Percentiles rank a stretch among this genome's conserved stretches.
phyloP scores from a whole-genome alignment of 2,329 filamentous ascomycete species.

The Curvularia spicifera region DNA sequence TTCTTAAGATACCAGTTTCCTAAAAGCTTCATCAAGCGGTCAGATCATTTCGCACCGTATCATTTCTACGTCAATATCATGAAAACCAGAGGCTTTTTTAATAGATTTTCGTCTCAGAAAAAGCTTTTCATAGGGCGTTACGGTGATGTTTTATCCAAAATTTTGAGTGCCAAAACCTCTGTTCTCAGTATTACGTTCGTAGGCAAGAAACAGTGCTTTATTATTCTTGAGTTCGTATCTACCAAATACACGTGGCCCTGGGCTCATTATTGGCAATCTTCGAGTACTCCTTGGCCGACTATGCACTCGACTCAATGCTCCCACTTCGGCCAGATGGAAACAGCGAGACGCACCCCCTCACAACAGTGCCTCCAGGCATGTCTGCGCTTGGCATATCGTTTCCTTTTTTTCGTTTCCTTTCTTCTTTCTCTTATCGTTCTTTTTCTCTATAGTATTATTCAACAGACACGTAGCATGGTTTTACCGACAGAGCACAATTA shows the following conservation, averaged over 20 bases:
- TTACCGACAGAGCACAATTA: not conserved
- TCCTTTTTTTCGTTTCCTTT: not conserved
- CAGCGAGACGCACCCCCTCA: not conserved
- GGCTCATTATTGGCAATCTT: not conserved
- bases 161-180: not conserved
- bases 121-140: not conserved
- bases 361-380: not conserved
- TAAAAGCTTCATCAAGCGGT: not conserved
- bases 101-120: conserved; percentile 2
- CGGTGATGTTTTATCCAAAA: not conserved
- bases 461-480: not conserved
- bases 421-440: not conserved
- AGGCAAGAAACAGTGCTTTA: not conserved
- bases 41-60: conserved; percentile 1
- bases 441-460: not conserved
- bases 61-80: not conserved
- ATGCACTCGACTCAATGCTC: not conserved
- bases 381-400: not conserved
- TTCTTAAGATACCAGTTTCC: conserved; percentile 1
- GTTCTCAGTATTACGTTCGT: not conserved
- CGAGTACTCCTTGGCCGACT: not conserved
- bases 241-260: not conserved
- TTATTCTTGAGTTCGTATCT: not conserved
- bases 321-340: not conserved
- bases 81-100: not conserved